phyloP scores from a whole-genome alignment of 306 rosid genomes.

The Cucumis cinereus region DNA sequence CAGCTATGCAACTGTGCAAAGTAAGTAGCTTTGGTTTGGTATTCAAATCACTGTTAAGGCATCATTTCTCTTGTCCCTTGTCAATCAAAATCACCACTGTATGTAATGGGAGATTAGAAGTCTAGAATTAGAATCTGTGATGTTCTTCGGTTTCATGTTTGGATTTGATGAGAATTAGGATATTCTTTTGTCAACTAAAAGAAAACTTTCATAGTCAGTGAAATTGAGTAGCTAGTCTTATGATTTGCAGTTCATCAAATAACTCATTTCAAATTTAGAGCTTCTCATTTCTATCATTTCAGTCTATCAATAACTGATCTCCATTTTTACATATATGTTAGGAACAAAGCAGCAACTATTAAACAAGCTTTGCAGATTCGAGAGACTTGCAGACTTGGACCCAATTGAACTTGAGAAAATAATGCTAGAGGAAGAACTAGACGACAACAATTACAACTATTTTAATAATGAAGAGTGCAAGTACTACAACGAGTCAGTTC shows the following conservation, averaged over 20 bases:
- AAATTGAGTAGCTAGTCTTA: not conserved
- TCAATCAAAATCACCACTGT: not conserved
- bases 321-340: conserved; percentile 18
- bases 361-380: conserved; percentile 68
- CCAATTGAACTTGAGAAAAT: conserved; percentile 70
- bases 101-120: not conserved
- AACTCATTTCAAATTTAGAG: not conserved
- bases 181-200: not conserved
- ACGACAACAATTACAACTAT: conserved; percentile 7
- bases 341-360: conserved; percentile 71
- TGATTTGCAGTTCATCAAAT: not conserved
- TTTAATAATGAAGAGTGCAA: conserved; percentile 3
- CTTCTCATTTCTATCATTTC: not conserved
- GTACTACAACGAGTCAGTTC: not conserved
- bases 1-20: conserved; percentile 84
- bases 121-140: not conserved
- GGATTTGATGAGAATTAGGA: not conserved
- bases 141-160: not conserved
- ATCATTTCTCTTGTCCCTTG: not conserved
- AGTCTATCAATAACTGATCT: not conserved
- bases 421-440: conserved; percentile 40
- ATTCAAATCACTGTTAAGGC: not conserved
- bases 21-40: conserved; percentile 34
- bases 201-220: not conserved
- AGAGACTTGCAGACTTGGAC: conserved; percentile 73